phyloP scores from a whole-genome alignment of 768 basidiomycete genomes.

The Coprinellus micaceus region DNA sequence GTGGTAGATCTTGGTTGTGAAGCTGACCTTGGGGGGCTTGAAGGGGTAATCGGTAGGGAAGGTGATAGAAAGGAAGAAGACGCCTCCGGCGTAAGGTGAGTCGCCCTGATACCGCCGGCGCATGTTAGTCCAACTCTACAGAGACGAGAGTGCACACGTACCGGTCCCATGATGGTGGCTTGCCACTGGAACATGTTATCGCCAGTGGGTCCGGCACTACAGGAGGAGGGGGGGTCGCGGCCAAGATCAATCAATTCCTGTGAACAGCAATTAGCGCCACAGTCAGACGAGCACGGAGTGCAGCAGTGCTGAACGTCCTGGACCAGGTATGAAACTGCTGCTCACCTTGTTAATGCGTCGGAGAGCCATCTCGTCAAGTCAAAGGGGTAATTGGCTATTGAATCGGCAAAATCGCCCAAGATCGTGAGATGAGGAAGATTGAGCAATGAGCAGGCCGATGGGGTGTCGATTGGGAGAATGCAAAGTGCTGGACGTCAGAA shows the following conservation, averaged over 20 bases:
- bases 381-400: slow-evolving; percentile 25
- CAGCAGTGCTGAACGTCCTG: slow-evolving; percentile 14
- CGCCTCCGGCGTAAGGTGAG: slow-evolving; percentile 97
- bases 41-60: slow-evolving; percentile 99
- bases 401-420: slow-evolving; percentile 39
- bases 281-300: slow-evolving; percentile 18
- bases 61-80: slow-evolving; percentile 94
- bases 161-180: slow-evolving; percentile 99
- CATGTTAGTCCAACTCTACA: slow-evolving; percentile 22
- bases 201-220: slow-evolving; percentile 96
- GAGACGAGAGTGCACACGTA: slow-evolving; percentile 40
- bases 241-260: slow-evolving; percentile 99
- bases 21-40: slow-evolving; percentile 99
- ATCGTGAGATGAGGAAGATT: slow-evolving; percentile 32
- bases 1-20: slow-evolving; percentile 99
- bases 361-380: slow-evolving; percentile 70
- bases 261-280: slow-evolving; percentile 1
- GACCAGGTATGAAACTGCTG: neutral
- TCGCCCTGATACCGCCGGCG: slow-evolving; percentile 61
- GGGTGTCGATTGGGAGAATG: slow-evolving; percentile 20
- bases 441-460: slow-evolving; percentile 28
- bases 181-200: slow-evolving; percentile 99
- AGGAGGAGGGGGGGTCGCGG: slow-evolving; percentile 98
- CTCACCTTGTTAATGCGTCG: slow-evolving; percentile 99
- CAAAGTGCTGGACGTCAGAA: slow-evolving; percentile 12